Base-by-base conservation (phyloP, 306 rosid genomes). In the Acmispon strigosus region DNA sequence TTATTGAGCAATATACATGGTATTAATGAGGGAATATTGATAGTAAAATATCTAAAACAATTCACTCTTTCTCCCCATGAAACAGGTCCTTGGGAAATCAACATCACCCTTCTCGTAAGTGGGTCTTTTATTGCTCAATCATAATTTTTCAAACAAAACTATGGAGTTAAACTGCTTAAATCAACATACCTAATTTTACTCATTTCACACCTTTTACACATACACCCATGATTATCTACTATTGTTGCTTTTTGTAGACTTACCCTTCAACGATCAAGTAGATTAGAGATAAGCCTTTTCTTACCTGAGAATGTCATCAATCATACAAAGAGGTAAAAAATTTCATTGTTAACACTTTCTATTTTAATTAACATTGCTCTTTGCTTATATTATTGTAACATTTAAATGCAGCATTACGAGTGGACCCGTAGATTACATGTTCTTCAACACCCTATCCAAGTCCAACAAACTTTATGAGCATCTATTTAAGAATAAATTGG, bases 201-300 rank as follows among this genome's bases (percentile, higher is more conserved):
- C 10, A 17, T 27, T 29, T 29, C 6, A 27, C 34, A 48, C 48
- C 2, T 16, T 47, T 48, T 60, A n/a, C n/a, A n/a, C n/a, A n/a
- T n/a, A n/a, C 24, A 3, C 1, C 0, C 7, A 24, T n/a, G 3
- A 13, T 47, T 20, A 62, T 45, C 15, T 59, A 19, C 12, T 62
- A 34, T 63, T 63, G 12, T 15, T 76, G 66, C 76, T 72, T 76
- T 41, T 36, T 54, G 7, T 32, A 84, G 85, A 41, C 73, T 77
- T 53, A 73, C 76, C 7, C 11, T 19, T 6, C 15, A 5, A 1
- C 73, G 81, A 74, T 8, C 55, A 0, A 14, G 1, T 12, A 8
- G 15, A 36, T 10, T 80, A 44, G 22, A 37, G 20, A 58, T 64
- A 19, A 13, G 17, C 1, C 14, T 15, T 7, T 37, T 22, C 3